phyloP scores from a whole-genome alignment of 495 filamentous ascomycete species.

The Neurospora hispaniola region DNA sequence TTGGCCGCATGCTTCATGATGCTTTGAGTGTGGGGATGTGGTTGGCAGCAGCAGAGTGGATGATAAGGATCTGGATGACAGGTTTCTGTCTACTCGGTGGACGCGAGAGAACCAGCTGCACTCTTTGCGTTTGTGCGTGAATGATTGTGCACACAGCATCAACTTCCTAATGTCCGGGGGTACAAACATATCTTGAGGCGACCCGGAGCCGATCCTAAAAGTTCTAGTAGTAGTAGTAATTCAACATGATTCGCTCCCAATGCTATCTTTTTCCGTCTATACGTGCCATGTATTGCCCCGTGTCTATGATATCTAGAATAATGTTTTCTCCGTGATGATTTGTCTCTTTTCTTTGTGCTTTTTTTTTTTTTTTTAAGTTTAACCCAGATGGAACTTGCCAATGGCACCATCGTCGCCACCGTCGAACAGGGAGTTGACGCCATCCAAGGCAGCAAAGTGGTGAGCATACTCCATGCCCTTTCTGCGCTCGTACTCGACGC shows the following conservation, averaged over 20 bases:
- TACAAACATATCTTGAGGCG: not conserved
- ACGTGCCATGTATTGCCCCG: not conserved
- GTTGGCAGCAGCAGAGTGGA: not conserved
- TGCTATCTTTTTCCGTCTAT: not conserved
- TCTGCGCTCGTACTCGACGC: conserved; percentile 33
- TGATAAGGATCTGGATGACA: not conserved
- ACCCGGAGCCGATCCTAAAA: not conserved
- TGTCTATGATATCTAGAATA: not conserved
- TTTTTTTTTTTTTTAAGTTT: not conserved
- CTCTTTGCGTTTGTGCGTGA: not conserved
- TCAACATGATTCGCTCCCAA: not conserved
- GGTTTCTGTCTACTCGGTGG: not conserved
- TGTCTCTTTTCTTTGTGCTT: not conserved
- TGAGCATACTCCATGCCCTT: conserved; percentile 37
- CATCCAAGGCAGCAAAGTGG: conserved; percentile 42
- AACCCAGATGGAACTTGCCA: conserved; percentile 36
- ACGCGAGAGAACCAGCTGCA: not conserved
- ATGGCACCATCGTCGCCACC: conserved; percentile 37
- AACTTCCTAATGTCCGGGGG: not conserved
- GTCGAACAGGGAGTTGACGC: conserved; percentile 35
- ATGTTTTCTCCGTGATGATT: not conserved
- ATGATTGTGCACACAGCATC: not conserved
- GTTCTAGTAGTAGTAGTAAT: not conserved
- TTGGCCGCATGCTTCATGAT: not conserved
- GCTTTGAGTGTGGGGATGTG: not conserved